phyloP scores from a whole-genome alignment of 345 rosid species.

The Iberis pinnata region DNA sequence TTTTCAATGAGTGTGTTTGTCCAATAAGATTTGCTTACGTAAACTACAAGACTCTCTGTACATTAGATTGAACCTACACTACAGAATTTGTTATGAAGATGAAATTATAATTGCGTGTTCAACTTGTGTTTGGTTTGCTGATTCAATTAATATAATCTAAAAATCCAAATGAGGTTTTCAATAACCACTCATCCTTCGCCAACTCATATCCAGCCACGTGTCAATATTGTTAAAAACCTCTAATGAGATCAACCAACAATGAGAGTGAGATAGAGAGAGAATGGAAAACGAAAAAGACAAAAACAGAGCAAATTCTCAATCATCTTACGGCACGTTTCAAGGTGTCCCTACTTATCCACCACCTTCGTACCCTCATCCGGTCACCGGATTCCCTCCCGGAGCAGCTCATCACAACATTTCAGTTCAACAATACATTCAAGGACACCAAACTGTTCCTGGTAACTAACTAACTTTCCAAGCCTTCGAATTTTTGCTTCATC shows the following conservation, averaged over 20 bases:
- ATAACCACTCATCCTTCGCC: too few relatives aligned
- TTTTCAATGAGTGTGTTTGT: not conserved
- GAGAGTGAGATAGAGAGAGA: not conserved
- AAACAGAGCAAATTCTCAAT: constrained; percentile 30
- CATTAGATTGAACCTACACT: not conserved
- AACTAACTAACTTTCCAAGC: not conserved
- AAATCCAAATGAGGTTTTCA: too few relatives aligned
- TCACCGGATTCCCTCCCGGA: constrained; percentile 71
- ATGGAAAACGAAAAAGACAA: constrained; percentile 33
- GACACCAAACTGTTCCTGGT: constrained; percentile 73
- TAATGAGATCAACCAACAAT: too few relatives aligned
- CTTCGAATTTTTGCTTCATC: too few relatives aligned
- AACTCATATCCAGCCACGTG: too few relatives aligned
- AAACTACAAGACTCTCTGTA: too few relatives aligned
- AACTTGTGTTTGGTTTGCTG: constrained; percentile 20
- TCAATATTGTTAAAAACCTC: too few relatives aligned
- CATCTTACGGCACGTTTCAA: constrained; percentile 80
- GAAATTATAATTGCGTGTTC: constrained; percentile 16
- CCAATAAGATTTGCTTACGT: constrained; percentile 5
- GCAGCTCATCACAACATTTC: constrained; percentile 22
- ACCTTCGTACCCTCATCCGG: constrained; percentile 13
- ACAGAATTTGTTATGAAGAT: not conserved
- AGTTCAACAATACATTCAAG: constrained; percentile 43
- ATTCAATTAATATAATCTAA: not conserved
- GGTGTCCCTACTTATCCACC: constrained; percentile 75